A percentile compares a stretch with the other conserved stretches of the same genome.
These are phyloP conservation scores for Sclerotinia spermophila DNA, from an alignment of 2,329 filamentous ascomycete genomes.

Conservation along the genomic window DNA sequence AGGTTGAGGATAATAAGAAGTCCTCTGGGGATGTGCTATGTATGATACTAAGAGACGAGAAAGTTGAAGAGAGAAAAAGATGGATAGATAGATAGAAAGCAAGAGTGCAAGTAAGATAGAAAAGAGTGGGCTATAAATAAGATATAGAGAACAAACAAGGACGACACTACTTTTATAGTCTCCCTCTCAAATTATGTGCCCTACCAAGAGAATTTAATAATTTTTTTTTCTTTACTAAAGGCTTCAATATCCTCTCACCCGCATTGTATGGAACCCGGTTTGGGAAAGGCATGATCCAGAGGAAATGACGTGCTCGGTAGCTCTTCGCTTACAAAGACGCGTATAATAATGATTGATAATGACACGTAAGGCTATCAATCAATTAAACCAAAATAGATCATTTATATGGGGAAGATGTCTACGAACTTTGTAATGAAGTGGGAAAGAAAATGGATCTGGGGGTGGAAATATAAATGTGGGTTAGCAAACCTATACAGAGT, in stretches of 20 bases:
- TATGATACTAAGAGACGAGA: constrained; percentile 5
- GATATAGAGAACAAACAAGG: neutral
- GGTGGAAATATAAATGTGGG: neutral
- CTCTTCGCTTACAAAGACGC: constrained; percentile 5
- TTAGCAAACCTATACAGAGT: neutral
- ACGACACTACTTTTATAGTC: neutral
- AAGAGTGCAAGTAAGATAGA: neutral
- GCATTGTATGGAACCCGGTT: constrained; percentile 14
- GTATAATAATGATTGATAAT: constrained; percentile 11
- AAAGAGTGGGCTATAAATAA: neutral
- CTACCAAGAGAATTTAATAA: constrained; percentile 12
- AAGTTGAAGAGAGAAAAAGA: constrained; percentile 13
- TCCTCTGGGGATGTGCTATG: neutral
- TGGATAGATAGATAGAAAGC: neutral
- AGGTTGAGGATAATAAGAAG: constrained; percentile 6
- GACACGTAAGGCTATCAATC: constrained; percentile 9
- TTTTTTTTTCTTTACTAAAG: constrained; percentile 3
- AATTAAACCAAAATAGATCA: neutral
- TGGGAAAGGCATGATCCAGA: constrained; percentile 1
- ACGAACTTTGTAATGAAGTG: neutral
- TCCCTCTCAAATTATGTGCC: neutral
- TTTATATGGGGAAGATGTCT: constrained; percentile 2
- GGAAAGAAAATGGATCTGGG: neutral
- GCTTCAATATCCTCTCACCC: neutral
- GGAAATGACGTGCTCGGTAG: constrained; percentile 18